Conservation (phyloP, 805 yeast genomes). For the Candida patagonica region DNA sequence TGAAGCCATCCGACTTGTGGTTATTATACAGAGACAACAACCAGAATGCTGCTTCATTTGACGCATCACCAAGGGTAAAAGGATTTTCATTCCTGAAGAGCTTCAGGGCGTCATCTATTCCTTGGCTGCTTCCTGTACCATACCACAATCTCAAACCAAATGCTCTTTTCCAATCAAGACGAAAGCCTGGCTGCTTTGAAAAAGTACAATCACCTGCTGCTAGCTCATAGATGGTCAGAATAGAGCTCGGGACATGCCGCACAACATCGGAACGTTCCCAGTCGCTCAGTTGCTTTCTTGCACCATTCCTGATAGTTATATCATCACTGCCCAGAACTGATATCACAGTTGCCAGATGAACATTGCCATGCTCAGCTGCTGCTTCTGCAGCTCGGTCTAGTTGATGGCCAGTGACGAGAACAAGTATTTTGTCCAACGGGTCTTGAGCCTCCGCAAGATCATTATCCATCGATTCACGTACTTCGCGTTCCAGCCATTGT, state of each 20-base stretch:
- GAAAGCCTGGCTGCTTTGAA: conserved; percentile 19
- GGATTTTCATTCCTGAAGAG: conserved; percentile 6
- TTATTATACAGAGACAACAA: conserved; percentile 14
- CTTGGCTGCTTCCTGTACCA: conserved; percentile 28
- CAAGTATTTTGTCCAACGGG: conserved; percentile 43
- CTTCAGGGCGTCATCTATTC: conserved; percentile 17
- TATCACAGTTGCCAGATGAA: conserved; percentile 62
- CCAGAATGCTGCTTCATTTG: conserved; percentile 8
- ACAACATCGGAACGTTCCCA: conserved; percentile 47
- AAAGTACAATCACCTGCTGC: conserved; percentile 35
- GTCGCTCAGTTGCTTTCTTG: conserved; percentile 50
- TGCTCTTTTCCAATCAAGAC: conserved; percentile 57
- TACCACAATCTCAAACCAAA: conserved; percentile 56
- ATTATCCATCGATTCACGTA: conserved; percentile 28
- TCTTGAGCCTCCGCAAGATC: conserved; percentile 29
- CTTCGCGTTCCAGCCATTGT: conserved; percentile 47
- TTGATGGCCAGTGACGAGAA: conserved; percentile 39
- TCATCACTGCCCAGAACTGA: conserved; percentile 68
- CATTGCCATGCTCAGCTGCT: conserved; percentile 53
- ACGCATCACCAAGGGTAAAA: conserved; percentile 4
- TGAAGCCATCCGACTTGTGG: conserved; percentile 6
- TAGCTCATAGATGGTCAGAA: conserved; percentile 54
- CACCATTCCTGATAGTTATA: conserved; percentile 43
- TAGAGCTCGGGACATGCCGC: conserved; percentile 40
- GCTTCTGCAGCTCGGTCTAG: conserved; percentile 49